Evolutionary conservation across 805 yeast species (phyloP).

Genomic region (Pichia nanzhaoensis): DNA sequence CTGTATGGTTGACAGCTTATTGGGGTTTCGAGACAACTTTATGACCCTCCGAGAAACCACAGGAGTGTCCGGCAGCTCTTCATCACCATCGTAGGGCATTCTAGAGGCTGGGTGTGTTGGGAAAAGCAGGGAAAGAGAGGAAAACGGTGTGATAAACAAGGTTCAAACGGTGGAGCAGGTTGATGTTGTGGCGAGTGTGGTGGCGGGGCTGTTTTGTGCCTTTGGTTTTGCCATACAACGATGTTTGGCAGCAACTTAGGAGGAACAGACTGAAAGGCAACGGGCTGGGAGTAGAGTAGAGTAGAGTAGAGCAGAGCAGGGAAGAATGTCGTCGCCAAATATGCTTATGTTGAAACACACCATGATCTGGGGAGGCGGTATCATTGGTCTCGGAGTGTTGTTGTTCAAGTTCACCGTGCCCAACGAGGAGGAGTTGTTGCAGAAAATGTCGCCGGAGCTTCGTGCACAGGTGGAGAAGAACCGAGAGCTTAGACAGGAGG

Average conservation of each 20-base stretch:
- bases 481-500: slow-evolving; percentile 52
- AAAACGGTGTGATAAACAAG: too few species aligned
- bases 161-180: too few species aligned
- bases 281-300: background rate
- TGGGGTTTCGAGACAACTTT: background rate
- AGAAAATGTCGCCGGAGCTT: slow-evolving; percentile 74
- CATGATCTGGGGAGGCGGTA: slow-evolving; percentile 47
- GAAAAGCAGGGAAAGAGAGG: background rate
- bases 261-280: background rate
- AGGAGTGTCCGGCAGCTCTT: background rate
- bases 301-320: background rate
- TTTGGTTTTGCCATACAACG: too few species aligned
- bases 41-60: background rate
- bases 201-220: too few species aligned
- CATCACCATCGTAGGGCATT: background rate
- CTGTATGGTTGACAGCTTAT: background rate
- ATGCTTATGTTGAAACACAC: slow-evolving; percentile 25
- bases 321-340: slow-evolving; percentile 10
- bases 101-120: background rate
- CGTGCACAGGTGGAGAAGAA: slow-evolving; percentile 67
- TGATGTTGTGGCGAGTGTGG: too few species aligned
- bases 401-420: slow-evolving; percentile 74
- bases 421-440: slow-evolving; percentile 72
- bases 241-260: background rate
- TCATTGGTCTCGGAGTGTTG: slow-evolving; percentile 67